These are phyloP conservation scores for Penicillium aurantiogriseum DNA, from an alignment of 2,329 filamentous ascomycete genomes.

Conservation along the genomic window DNA sequence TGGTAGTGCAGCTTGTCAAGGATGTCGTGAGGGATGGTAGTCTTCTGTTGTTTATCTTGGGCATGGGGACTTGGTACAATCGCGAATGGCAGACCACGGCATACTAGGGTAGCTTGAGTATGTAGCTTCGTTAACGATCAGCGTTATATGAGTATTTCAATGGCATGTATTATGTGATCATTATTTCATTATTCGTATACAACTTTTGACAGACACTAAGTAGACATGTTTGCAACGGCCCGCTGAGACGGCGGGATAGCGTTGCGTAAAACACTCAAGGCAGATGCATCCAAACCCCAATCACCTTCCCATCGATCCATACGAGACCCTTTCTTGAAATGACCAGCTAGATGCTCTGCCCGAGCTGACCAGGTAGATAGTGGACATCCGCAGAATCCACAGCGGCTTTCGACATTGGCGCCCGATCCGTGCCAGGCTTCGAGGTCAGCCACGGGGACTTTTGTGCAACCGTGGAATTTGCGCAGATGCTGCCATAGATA, in stretches of 20 bases:
- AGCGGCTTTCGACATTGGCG: constrained; percentile 53
- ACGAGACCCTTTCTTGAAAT: constrained; percentile 53
- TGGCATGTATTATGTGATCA: not conserved
- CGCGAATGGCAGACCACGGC: constrained; percentile 28
- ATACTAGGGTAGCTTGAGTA: not conserved
- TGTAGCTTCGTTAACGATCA: constrained; percentile 4
- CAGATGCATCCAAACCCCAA: constrained; percentile 46
- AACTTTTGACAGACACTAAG: not conserved
- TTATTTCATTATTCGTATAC: constrained; percentile 7
- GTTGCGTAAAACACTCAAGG: constrained; percentile 35
- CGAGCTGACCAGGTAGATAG: constrained; percentile 54
- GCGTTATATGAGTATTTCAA: constrained; percentile 7
- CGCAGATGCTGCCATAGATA: constrained; percentile 57
- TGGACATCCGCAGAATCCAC: constrained; percentile 52
- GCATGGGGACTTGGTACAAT: constrained; percentile 44
- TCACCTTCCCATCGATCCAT: constrained; percentile 59
- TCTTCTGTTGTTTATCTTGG: constrained; percentile 47
- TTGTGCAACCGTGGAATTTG: constrained; percentile 54
- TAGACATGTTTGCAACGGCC: not conserved
- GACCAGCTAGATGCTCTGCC: constrained; percentile 53
- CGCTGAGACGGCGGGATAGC: constrained; percentile 33
- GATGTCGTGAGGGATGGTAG: constrained; percentile 46
- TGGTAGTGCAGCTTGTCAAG: constrained; percentile 40
- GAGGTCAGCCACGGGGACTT: constrained; percentile 50
- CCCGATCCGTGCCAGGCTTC: constrained; percentile 55